Conservation (phyloP, 2,329 filamentous ascomycete species). For the Trichoderma gracile region DNA sequence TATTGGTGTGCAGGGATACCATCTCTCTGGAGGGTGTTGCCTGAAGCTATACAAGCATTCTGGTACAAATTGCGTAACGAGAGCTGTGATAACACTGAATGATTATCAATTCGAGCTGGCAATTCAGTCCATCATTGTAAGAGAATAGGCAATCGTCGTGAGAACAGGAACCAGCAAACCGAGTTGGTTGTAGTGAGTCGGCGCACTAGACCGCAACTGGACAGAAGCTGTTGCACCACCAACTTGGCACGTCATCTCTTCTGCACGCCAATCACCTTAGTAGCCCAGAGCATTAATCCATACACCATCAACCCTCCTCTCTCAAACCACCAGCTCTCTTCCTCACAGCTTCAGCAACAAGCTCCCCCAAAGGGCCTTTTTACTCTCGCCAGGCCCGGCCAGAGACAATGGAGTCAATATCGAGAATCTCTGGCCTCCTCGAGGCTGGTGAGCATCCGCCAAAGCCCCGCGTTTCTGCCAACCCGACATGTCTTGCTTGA, state of each 20-base stretch:
- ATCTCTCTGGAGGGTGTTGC: too few relatives aligned
- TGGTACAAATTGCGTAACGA: too few relatives aligned
- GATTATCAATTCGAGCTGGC: too few relatives aligned
- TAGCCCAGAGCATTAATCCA: background rate
- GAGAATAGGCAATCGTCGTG: background rate
- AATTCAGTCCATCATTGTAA: background rate
- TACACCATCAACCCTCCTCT: background rate
- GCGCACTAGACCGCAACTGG: slow-evolving; percentile 21
- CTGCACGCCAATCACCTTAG: background rate
- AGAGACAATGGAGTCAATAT: slow-evolving; percentile 85
- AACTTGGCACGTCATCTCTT: slow-evolving; percentile 25
- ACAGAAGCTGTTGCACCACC: slow-evolving; percentile 9
- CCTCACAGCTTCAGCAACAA: slow-evolving; percentile 19
- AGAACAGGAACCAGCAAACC: background rate
- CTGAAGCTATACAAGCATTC: too few relatives aligned
- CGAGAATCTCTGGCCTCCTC: slow-evolving; percentile 87
- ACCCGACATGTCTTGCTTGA: background rate
- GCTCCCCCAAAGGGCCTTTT: background rate
- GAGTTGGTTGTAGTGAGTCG: slow-evolving; percentile 5
- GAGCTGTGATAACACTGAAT: too few relatives aligned
- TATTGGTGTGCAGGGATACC: background rate
- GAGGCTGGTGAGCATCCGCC: slow-evolving; percentile 70
- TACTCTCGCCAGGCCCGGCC: slow-evolving; percentile 27
- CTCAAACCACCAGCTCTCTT: slow-evolving; percentile 2
- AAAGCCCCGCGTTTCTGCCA: slow-evolving; percentile 27